A percentile compares a stretch with the other conserved stretches of the same genome.
phyloP scores from a whole-genome alignment of 345 rosid species.

The Trapa incisa region DNA sequence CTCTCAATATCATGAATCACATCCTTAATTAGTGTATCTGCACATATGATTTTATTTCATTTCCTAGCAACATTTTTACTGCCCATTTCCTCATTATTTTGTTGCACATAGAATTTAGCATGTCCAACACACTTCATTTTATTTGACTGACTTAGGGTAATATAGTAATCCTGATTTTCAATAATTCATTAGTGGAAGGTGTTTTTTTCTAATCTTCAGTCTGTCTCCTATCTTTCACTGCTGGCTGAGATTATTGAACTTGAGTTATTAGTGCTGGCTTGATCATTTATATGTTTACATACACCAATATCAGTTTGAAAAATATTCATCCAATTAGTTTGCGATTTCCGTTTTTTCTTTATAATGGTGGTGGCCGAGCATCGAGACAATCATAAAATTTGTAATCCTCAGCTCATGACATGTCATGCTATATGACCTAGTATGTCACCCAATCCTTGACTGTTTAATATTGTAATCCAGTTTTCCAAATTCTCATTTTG shows the following conservation, averaged over 20 bases:
- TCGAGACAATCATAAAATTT: neutral
- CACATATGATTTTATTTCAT: too few relatives aligned
- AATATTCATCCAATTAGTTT: neutral
- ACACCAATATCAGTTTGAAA: too few relatives aligned
- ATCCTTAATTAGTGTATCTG: neutral
- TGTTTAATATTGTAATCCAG: constrained; percentile 1
- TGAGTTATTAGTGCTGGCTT: neutral
- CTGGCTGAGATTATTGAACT: neutral
- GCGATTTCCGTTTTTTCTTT: neutral
- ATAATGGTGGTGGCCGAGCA: neutral
- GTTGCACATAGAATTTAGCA: neutral
- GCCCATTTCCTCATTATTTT: neutral
- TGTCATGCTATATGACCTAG: neutral
- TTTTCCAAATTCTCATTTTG: neutral
- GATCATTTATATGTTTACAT: too few relatives aligned
- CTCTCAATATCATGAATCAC: neutral
- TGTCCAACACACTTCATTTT: neutral
- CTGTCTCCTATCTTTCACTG: neutral
- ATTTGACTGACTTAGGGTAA: neutral
- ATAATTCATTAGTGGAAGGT: too few relatives aligned
- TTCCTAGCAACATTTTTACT: neutral
- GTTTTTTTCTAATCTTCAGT: neutral
- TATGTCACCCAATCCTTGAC: neutral
- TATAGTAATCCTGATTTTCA: too few relatives aligned
- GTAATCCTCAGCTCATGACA: neutral